These are phyloP conservation scores for Trametes cubensis DNA, from an alignment of 768 basidiomycete species.

Conservation along the genomic window DNA sequence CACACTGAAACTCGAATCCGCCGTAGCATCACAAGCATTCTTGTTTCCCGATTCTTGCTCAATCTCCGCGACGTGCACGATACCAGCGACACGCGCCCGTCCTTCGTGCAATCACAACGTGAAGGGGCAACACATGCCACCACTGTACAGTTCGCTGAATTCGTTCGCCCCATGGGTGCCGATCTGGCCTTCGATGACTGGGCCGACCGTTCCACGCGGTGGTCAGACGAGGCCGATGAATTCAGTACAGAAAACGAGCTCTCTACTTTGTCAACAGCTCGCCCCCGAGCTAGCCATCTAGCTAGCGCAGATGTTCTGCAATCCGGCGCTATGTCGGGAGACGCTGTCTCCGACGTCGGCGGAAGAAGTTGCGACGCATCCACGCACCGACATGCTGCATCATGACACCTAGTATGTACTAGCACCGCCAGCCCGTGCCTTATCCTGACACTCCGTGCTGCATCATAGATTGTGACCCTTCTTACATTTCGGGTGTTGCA, in stretches of 20 bases:
- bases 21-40: slow-evolving; percentile 16
- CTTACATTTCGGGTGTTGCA: too few relatives aligned
- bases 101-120: background rate
- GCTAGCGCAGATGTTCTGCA: background rate
- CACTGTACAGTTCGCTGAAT: slow-evolving; percentile 8
- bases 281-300: too few relatives aligned
- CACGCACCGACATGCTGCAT: too few relatives aligned
- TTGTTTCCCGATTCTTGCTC: slow-evolving; percentile 19
- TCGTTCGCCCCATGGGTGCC: slow-evolving; percentile 18
- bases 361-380: too few relatives aligned
- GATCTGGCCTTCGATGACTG: background rate
- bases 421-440: too few relatives aligned
- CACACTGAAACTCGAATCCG: too few relatives aligned
- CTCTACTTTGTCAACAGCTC: background rate
- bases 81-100: slow-evolving; percentile 1
- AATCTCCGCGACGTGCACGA: slow-evolving; percentile 10
- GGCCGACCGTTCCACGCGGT: background rate
- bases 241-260: background rate
- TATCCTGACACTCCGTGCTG: too few relatives aligned
- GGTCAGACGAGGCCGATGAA: background rate
- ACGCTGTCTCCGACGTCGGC: too few relatives aligned
- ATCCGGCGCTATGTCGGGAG: too few relatives aligned
- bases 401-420: too few relatives aligned
- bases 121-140: background rate
- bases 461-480: too few relatives aligned